These are phyloP conservation scores for Solanum rostratum DNA, from an alignment of 257 asterid species.

Conservation along the genomic window DNA sequence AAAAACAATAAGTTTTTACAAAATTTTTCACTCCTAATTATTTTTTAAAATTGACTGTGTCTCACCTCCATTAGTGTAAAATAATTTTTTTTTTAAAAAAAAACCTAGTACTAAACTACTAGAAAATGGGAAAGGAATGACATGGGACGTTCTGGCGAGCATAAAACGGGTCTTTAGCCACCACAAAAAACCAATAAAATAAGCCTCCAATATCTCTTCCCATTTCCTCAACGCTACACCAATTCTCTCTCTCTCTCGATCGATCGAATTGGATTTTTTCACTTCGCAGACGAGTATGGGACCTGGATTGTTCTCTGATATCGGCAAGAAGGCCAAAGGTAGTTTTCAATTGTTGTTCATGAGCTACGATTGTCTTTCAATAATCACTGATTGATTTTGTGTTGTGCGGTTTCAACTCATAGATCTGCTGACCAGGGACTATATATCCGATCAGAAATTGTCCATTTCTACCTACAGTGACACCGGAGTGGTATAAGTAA, in stretches of 20 bases:
- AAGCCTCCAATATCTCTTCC: not conserved
- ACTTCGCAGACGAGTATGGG: slow-evolving; percentile 52
- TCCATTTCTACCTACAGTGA: slow-evolving; percentile 63
- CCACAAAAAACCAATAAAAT: not conserved
- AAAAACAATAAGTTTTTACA: too few relatives aligned
- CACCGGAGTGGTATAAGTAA: slow-evolving; percentile 62
- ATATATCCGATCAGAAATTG: slow-evolving; percentile 75
- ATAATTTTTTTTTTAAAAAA: too few relatives aligned
- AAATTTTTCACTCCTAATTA: too few relatives aligned
- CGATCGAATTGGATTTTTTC: not conserved
- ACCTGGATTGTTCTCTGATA: slow-evolving; percentile 86
- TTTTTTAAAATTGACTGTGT: too few relatives aligned
- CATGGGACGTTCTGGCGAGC: not conserved
- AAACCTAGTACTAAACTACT: not conserved
- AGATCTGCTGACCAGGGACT: slow-evolving; percentile 93
- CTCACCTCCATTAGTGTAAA: too few relatives aligned
- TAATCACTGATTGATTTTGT: not conserved
- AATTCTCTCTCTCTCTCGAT: not conserved
- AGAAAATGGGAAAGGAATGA: not conserved
- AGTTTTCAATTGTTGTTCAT: not conserved
- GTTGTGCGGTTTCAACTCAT: not conserved
- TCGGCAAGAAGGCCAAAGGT: slow-evolving; percentile 96
- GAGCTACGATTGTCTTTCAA: not conserved
- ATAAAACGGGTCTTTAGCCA: not conserved
- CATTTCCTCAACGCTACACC: not conserved